Base-by-base conservation (phyloP, 768 basidiomycete species). In the Serendipita indica region DNA sequence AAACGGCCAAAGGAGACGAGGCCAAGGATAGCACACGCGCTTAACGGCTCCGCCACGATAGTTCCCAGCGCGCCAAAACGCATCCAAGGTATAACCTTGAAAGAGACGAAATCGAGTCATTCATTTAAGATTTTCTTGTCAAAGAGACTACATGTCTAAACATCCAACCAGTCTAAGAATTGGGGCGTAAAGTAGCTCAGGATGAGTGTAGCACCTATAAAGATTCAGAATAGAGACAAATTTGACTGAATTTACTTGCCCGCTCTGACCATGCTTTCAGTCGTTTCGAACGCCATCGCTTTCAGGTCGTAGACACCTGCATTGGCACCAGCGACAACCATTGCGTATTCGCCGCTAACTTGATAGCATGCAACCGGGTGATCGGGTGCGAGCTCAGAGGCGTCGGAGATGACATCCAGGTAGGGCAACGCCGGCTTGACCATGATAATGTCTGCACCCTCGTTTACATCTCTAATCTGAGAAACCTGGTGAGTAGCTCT, bases 401-500 rank as follows among this genome's bases (percentile, higher is more conserved):
- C 90, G 66, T 96, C 90, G 32, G 86, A 79, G 64, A 99, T 86
- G 71, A 98, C 84, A 71, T 99, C 96, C 56, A 98, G 87, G 72
- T 98, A 98, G 0, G 96, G 93, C 61, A 98, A 71, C 0, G 91
- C 79, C 18, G 96, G 96, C 68, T 99, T 99, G 68, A 99, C 91
- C 93, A 99, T 98, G 68, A 99, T 82, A 66, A 99, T 89, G 68
- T 99, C 96, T 16, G 96, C 96, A 18, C 96, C 96, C 73, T 98
- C 96, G 6, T 67, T 72, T 0, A 79, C 76, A 69, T 99, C 96
- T 34, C 96, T 86, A 76, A 81, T 75, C 93, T 97, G 66, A 35
- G 22, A 14, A 4, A 60, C 12, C 45, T 7, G 58, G 30, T 45
- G 27, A 20, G n/a, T 27, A 60, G 59, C 45, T 58, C 61, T 39